A percentile compares a stretch with the other conserved stretches of the same genome.
phyloP scores from a whole-genome alignment of 2,329 filamentous ascomycete species.

The Penicillium brasilianum region DNA sequence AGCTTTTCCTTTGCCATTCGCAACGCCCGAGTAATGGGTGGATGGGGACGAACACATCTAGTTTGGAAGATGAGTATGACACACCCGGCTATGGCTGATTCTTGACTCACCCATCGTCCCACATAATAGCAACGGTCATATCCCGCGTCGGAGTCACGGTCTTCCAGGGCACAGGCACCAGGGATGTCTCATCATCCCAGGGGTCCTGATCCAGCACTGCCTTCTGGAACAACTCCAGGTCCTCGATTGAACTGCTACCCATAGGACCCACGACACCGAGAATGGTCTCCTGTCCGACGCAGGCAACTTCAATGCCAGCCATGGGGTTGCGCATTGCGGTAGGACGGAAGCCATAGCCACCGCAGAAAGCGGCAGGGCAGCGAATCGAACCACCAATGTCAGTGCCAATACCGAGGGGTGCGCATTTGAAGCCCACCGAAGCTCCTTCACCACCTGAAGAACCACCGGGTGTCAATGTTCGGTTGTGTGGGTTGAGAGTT shows the following conservation, averaged over 20 bases:
- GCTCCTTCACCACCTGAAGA: conserved; percentile 54
- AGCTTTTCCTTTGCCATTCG: conserved; percentile 31
- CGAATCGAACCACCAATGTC: conserved; percentile 57
- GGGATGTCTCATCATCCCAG: conserved; percentile 49
- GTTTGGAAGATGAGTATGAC: neutral
- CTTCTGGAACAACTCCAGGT: conserved; percentile 47
- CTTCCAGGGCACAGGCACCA: conserved; percentile 51
- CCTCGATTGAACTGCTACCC: conserved; percentile 36
- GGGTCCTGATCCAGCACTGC: conserved; percentile 46
- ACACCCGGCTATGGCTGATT: too few species aligned
- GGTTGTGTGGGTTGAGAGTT: conserved; percentile 50
- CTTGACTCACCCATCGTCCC: conserved; percentile 60
- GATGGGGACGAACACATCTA: conserved; percentile 65
- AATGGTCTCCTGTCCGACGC: conserved; percentile 46
- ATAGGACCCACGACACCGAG: conserved; percentile 40
- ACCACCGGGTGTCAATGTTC: conserved; percentile 47
- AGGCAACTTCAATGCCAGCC: conserved; percentile 35
- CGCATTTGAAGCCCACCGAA: conserved; percentile 49
- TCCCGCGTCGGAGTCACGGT: conserved; percentile 28
- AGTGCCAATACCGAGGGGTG: conserved; percentile 51
- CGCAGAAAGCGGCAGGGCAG: conserved; percentile 52
- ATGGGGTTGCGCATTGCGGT: conserved; percentile 43
- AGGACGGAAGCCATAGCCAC: conserved; percentile 51
- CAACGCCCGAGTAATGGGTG: conserved; percentile 46
- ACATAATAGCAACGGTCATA: conserved; percentile 62